Conservation (phyloP, 257 asterid genomes). For the Solanum okadae region DNA sequence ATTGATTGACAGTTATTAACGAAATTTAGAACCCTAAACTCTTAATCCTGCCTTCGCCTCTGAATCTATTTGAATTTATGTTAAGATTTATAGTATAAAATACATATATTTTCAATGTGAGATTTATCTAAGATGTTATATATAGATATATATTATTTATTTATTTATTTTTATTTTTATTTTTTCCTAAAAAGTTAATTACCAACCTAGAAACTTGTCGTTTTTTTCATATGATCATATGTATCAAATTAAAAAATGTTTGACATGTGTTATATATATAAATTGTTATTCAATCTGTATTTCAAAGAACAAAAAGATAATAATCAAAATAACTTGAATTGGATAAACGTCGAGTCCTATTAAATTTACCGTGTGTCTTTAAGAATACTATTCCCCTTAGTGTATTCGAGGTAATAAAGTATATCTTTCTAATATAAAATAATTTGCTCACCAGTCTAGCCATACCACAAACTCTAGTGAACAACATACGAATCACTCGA, state of each 20-base stretch:
- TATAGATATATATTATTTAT: background rate
- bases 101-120: no score
- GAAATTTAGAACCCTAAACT: no score
- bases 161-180: no score
- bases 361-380: background rate
- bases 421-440: background rate
- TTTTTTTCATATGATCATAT: background rate
- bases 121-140: no score
- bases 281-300: background rate
- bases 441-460: background rate
- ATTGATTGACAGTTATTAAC: no score
- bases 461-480: background rate
- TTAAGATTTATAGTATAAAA: no score
- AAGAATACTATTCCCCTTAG: accelerated
- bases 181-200: background rate
- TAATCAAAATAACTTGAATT: no score
- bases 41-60: background rate
- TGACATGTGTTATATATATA: background rate
- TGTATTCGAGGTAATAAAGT: background rate
- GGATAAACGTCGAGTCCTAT: no score
- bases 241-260: background rate
- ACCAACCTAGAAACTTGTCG: background rate
- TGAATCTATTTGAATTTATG: no score
- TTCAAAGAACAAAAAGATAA: background rate
- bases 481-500: background rate